Base-by-base conservation (phyloP, 768 basidiomycete genomes). In the Pulveroboletus frians region DNA sequence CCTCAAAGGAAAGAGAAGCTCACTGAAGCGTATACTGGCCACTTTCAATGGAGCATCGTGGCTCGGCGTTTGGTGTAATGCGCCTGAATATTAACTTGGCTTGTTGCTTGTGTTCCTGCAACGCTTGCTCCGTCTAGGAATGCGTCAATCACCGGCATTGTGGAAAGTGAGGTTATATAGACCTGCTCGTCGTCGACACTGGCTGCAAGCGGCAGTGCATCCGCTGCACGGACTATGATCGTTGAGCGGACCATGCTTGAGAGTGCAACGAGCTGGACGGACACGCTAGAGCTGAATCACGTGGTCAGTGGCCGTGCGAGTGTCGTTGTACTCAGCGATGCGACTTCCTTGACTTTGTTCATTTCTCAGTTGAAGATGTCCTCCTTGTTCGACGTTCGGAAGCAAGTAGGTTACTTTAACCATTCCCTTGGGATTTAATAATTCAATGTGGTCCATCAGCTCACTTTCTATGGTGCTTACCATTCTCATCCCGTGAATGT, bases 91-190 rank as follows among this genome's bases (percentile, higher is more conserved):
- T 86, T 59, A 99, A 79, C 69, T 99, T 99, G 29, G 94, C 83
- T 67, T 99, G 95, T 59, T 97, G 95, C 67, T 99, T 99, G 76
- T 97, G 92, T 70, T 98, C 96, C 64, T 93, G 91, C 35, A 99
- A 74, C 48, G 85, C 78, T 64, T 88, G 86, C 69, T 98, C 94
- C 56, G 92, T 96, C 95, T 98, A 55, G 39, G 42, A 44, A 23
- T 14, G 46, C 4, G 43, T 64, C 50, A 53, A 42, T 36, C 18
- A 30, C 21, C 11, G 23, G 29, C 9, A 4, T 2, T 13, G 44
- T 21, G 21, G 2, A n/a, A 20, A 10, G 17, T 21, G n/a, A 20
- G 1, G 10, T 21, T 49, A 20, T 18, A 62, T 76, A 51, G 32
- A 94, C 95, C 77, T 91, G 85, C 68, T 98, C 95, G 63, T 98